Evolutionary conservation across 208 protist species (phyloP), one percentile per base, ranked within the genome.

Genomic region (Strigomonas galati): DNA sequence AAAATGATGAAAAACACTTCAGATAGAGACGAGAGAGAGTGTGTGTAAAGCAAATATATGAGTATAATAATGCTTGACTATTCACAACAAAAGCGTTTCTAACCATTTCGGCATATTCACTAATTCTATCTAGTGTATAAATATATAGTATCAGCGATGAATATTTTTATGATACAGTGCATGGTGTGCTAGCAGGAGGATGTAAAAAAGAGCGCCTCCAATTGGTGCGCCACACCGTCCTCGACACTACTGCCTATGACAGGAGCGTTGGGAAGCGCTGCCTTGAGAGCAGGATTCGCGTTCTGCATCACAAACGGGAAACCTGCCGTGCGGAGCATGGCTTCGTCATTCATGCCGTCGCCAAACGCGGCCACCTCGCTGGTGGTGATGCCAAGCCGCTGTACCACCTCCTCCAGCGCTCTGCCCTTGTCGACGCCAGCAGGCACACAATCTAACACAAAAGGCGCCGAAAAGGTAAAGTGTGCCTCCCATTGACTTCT

Each of bases 321-420:
- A 0, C 85, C 85, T 0, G 73, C 85, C 0, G 49, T 58, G 2
- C 46, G 40, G 35, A 92, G 76, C 85, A 92, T 87, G 14, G 67
- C 31, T 0, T 72, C 14, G 48, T 92, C 85, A 62, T 90, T 93
- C 81, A 88, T 87, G 27, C 81, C 81, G 57, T 87, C 81, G n/a
- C 87, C 87, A 67, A 93, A 89, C 4, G 87, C 83, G 17, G 79
- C 67, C 9, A 69, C 67, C 23, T 87, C 71, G 0, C 61, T 56
- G 0, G 57, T 23, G 6, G 40, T 21, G 15, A 92, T 62, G 26
- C 67, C 63, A 17, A 92, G 60, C n/a, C 52, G 40, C 21, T 66
- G 15, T 10, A 71, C 77, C 43, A 88, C 78, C 23, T 74, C 57
- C 21, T 21, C 21, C 76, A 92, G 69, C 17, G 83, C 83, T 0